phyloP scores from a whole-genome alignment of 2,329 filamentous ascomycete species.

The Colletotrichum phormii region DNA sequence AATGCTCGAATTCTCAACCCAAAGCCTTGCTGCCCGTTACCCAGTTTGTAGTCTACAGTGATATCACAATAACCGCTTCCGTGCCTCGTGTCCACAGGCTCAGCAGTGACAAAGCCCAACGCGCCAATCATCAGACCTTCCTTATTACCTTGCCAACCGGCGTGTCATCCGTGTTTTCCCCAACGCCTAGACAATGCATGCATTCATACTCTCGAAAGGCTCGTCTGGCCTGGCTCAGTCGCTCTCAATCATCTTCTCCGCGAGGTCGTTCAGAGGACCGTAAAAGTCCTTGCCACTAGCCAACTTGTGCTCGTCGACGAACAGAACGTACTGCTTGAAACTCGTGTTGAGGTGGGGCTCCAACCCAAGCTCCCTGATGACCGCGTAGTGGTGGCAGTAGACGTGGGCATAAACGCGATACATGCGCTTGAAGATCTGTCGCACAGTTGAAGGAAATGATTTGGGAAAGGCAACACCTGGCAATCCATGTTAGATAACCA shows the following conservation, averaged over 20 bases:
- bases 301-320: slow-evolving; percentile 95
- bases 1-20: slow-evolving; percentile 18
- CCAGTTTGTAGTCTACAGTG: slow-evolving; percentile 34
- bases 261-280: slow-evolving; percentile 93
- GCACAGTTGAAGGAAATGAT: slow-evolving; percentile 86
- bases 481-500: slow-evolving; percentile 34
- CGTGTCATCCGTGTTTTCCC: slow-evolving; percentile 26
- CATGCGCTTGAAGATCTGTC: slow-evolving; percentile 98
- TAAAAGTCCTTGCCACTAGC: slow-evolving; percentile 97
- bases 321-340: slow-evolving; percentile 99
- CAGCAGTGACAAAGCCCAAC: slow-evolving; percentile 18
- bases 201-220: background rate
- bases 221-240: slow-evolving; percentile 66
- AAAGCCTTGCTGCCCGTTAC: slow-evolving; percentile 14
- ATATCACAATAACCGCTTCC: slow-evolving; percentile 36
- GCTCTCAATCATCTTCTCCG: slow-evolving; percentile 97
- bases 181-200: slow-evolving; percentile 36
- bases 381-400: slow-evolving; percentile 99
- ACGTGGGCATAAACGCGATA: slow-evolving; percentile 99
- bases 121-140: slow-evolving; percentile 27
- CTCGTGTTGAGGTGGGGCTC: slow-evolving; percentile 98
- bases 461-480: slow-evolving; percentile 93
- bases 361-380: slow-evolving; percentile 92
- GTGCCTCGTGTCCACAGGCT: background rate
- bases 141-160: slow-evolving; percentile 23